Conservation (phyloP, 2,329 filamentous ascomycete species). For the Xylariomycetidae sp. region DNA sequence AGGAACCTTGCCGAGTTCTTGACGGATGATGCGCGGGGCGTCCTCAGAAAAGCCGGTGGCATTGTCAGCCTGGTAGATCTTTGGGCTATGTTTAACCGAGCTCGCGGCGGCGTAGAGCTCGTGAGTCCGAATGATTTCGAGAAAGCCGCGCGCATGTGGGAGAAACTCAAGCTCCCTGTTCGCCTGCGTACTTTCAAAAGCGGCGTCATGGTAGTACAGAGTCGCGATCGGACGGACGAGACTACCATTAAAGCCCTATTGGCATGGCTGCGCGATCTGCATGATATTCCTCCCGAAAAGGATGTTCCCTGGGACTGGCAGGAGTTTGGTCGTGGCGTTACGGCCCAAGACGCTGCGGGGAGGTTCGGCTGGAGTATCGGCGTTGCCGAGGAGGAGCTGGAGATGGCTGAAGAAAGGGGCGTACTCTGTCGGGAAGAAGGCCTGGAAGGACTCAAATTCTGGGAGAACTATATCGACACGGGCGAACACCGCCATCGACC, state of each 20-base stretch:
- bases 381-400: constrained; percentile 88
- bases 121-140: constrained; percentile 90
- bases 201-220: constrained; percentile 90
- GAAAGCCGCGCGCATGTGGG: constrained; percentile 84
- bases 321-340: constrained; percentile 77
- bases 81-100: constrained; percentile 93
- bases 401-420: constrained; percentile 94
- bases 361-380: constrained; percentile 96
- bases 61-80: constrained; percentile 87
- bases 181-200: constrained; percentile 85
- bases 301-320: constrained; percentile 72
- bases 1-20: constrained; percentile 84
- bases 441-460: constrained; percentile 86
- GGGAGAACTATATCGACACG: constrained; percentile 70
- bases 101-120: constrained; percentile 87
- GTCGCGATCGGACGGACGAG: constrained; percentile 82
- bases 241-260: constrained; percentile 76
- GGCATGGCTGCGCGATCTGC: constrained; percentile 72
- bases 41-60: constrained; percentile 75
- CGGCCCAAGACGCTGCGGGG: constrained; percentile 83
- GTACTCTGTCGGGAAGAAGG: constrained; percentile 86
- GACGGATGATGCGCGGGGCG: constrained; percentile 75
- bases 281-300: constrained; percentile 58
- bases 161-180: constrained; percentile 79
- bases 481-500: constrained; percentile 32